Evolutionary conservation across 306 rosid species (phyloP).

Genomic region (Acacia confusa): DNA sequence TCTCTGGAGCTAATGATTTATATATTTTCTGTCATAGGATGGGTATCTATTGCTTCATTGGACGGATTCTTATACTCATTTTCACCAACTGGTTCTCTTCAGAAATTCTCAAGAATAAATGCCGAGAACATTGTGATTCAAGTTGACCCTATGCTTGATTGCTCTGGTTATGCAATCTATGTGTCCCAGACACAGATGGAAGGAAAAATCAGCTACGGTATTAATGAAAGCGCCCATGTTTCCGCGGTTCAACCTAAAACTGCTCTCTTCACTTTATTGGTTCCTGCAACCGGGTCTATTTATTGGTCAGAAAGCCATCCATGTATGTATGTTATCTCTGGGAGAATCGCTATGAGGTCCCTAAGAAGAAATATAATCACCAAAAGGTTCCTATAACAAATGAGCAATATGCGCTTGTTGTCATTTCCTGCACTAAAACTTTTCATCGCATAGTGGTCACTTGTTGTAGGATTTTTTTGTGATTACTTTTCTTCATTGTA

Average conservation of each 20-base stretch:
- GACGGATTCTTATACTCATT: conserved; percentile 75
- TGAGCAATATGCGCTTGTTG: no score
- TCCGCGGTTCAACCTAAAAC: conserved; percentile 62
- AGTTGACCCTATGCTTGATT: conserved; percentile 67
- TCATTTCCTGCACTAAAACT: no score
- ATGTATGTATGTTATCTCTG: conserved; percentile 33
- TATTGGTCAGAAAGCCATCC: conserved; percentile 69
- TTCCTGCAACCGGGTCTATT: conserved; percentile 73
- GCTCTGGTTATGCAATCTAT: conserved; percentile 78
- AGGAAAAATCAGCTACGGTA: conserved; percentile 54
- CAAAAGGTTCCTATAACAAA: no score
- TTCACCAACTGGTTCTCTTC: conserved; percentile 67
- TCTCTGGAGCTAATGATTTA: neutral
- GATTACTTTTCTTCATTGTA: no score
- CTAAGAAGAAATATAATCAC: no score
- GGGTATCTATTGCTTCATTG: conserved; percentile 76
- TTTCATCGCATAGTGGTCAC: no score
- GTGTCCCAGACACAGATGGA: conserved; percentile 70
- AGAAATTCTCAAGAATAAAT: conserved; percentile 63
- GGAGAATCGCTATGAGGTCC: no score
- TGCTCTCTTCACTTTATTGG: conserved; percentile 57
- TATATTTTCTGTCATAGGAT: conserved; percentile 47
- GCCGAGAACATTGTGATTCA: conserved; percentile 48
- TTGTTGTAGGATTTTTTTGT: no score
- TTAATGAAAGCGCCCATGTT: conserved; percentile 48